Evolutionary conservation across 108 stramenopile species (phyloP), one percentile per base, ranked within the genome.

Genomic region (Chaetoceros tenuissimus): DNA sequence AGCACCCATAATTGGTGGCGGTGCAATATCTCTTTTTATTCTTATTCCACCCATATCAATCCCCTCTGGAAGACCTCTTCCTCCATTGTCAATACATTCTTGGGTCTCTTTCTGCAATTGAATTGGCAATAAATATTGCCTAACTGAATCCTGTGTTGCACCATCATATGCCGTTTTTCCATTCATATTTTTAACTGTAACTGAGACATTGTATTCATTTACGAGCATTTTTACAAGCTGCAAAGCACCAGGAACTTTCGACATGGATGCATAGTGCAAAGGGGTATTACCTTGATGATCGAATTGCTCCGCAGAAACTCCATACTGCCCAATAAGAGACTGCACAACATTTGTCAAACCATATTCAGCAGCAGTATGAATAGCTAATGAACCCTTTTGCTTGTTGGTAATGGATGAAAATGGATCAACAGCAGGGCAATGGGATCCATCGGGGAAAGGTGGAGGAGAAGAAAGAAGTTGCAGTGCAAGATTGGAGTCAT

Each of bases 141-240:
- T 68, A 19, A 90, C 78, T 0, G 70, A 48, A 60, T 84, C 71
- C 0, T 63, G 43, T 1, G 76, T 63, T 13, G 82, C 89, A 18
- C 82, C 72, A 65, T 94, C 92, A 70, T 94, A 94, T 22, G 92
- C 80, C 0, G 89, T 87, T 63, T 79, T 62, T 17, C 84, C 85
- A 24, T 59, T 51, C n/a, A 48, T 30, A 60, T 87, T 87, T 59
- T 78, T 82, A n/a, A 75, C 48, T 28, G 56, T 21, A 23, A 74
- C 72, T 44, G 63, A 68, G 2, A 82, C 85, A 10, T 66, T 55
- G 53, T 55, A 83, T 22, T 77, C 76, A 23, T 60, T 75, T 31
- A 93, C 64, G 18, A 93, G 57, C n/a, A 76, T 31, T 58, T 80
- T 70, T 24, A 79, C 80, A 8, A 71, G 52, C 3, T 67, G 60